These are phyloP conservation scores for Serendipita sp. DNA, from an alignment of 1,284 basidiomycete genomes.

Conservation along the genomic window DNA sequence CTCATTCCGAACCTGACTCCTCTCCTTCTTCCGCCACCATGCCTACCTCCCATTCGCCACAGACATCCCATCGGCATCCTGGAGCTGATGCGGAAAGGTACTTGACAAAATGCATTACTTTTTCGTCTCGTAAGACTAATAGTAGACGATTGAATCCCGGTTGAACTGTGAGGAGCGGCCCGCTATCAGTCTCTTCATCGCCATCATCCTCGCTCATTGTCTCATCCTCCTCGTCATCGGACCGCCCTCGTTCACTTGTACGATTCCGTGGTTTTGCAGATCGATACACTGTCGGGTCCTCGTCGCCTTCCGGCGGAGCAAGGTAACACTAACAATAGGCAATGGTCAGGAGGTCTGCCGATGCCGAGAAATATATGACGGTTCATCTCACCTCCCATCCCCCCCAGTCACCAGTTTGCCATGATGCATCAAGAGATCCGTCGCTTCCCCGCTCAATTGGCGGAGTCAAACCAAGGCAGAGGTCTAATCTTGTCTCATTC, in stretches of 20 bases:
- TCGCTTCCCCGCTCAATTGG: constrained; percentile 28
- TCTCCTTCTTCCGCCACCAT: constrained; percentile 28
- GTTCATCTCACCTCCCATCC: constrained; percentile 70
- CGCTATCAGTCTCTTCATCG: constrained; percentile 53
- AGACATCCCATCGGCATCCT: constrained; percentile 83
- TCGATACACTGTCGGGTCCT: constrained; percentile 89
- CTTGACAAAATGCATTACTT: constrained; percentile 88
- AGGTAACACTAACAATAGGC: constrained; percentile 61
- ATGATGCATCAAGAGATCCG: constrained; percentile 30
- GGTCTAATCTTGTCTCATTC: constrained; percentile 69
- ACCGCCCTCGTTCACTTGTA: constrained; percentile 19
- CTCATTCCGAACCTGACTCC: constrained; percentile 15
- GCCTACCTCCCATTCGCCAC: constrained; percentile 72
- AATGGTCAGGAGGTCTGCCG: constrained; percentile 3
- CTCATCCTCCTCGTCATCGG: constrained; percentile 18
- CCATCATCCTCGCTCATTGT: constrained; percentile 38
- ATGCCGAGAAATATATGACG: constrained; percentile 1
- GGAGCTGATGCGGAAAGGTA: constrained; percentile 79
- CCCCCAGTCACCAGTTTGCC: constrained; percentile 72
- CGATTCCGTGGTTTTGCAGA: constrained; percentile 24
- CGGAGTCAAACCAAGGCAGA: constrained; percentile 83
- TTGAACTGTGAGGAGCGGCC: constrained; percentile 77
- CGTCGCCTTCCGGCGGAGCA: constrained; percentile 83
- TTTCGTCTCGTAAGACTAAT: constrained; percentile 82
- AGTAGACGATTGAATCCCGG: constrained; percentile 85